phyloP scores from a whole-genome alignment of 441 rosid genomes.

The Corymbia citriodora region DNA sequence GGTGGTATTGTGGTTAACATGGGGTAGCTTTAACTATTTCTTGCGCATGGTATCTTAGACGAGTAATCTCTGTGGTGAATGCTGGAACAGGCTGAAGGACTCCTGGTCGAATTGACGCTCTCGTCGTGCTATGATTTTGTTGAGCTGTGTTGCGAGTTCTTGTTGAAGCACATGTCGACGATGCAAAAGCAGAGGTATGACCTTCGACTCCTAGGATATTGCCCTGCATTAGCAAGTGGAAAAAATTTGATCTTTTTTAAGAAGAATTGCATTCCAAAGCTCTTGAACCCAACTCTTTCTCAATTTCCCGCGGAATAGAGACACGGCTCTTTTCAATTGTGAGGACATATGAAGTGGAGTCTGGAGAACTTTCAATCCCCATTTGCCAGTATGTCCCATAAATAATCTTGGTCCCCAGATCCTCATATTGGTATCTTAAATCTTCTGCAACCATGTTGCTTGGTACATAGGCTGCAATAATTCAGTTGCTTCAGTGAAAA shows the following conservation, averaged over 20 bases:
- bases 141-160: constrained; percentile 56
- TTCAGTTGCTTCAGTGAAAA: not conserved
- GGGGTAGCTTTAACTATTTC: not conserved
- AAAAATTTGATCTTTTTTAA: not conserved
- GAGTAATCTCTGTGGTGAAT: not conserved
- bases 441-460: not conserved
- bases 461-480: not conserved
- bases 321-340: not conserved
- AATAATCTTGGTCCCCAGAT: not conserved
- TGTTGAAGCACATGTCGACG: constrained; percentile 53
- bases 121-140: constrained; percentile 73
- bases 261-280: not conserved
- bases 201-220: not conserved
- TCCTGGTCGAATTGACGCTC: constrained; percentile 55
- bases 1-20: not conserved
- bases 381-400: not conserved
- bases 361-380: not conserved
- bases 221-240: no score
- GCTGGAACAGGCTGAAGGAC: constrained; percentile 76
- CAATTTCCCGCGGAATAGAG: not conserved
- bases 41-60: not conserved
- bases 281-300: not conserved
- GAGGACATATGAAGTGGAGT: not conserved
- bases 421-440: not conserved
- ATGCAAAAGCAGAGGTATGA: constrained; percentile 69